Base-by-base conservation (phyloP, 306 rosid species). In the Cyclanthera cordifolia region DNA sequence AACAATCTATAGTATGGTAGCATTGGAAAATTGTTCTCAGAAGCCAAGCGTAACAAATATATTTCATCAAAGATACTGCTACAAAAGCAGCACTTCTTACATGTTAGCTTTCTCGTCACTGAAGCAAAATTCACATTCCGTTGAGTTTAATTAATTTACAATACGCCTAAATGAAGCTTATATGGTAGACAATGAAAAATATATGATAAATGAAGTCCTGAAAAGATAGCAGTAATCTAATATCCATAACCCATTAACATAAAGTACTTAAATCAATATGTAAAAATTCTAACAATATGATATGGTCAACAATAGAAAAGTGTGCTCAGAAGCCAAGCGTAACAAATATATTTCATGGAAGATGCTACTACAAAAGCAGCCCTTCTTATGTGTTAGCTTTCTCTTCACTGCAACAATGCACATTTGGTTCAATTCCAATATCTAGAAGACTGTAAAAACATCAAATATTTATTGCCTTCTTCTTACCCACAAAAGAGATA, bases 261-360 rank as follows among this genome's bases (percentile, higher is more conserved):
- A 27, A 27, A 27, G 3, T 3, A 27, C 30, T 27, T 27, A 27
- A 27, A 27, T 27, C 30, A n/a, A n/a, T n/a, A n/a, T n/a, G n/a
- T n/a, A n/a, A n/a, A n/a, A n/a, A n/a, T n/a, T n/a, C n/a, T n/a
- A n/a, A n/a, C n/a, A n/a, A n/a, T n/a, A n/a, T n/a, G n/a, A n/a
- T n/a, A n/a, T 27, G 30, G 30, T 27, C 1, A 3, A 13, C 27
- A 2, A 37, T 19, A n/a, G 17, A 41, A 39, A 39, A 8, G 20
- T 8, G 17, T 48, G 90, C 90, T 87, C 87, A 87, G 91, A 87
- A 87, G 91, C 91, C 95, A 87, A 82, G 96, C 90, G 90, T 90
- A 87, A 84, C 90, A 90, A 73, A 73, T 0, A 68, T 32, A 87
- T 84, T 82, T 84, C 96, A 85, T 24, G 0, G 75, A 87, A 82